Evolutionary conservation across 345 rosid species (phyloP), one percentile per base, ranked within the genome.

Genomic region (Conringia planisiliqua): DNA sequence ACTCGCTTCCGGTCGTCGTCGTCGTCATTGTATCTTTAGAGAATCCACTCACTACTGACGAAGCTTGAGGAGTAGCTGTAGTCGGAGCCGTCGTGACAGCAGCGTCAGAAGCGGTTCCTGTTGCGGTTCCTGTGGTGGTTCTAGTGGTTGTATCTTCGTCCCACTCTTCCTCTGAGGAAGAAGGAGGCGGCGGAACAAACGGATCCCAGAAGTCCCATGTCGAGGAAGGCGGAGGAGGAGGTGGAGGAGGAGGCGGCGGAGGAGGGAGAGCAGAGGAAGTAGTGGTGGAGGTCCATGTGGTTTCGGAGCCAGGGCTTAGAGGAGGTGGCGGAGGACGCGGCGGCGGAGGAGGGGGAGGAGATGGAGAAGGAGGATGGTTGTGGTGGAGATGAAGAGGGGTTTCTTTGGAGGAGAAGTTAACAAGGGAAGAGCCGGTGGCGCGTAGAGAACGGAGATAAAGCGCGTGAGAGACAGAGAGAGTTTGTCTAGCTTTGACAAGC

Each of bases 181-280:
- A 77, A 65, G 84, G 67, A 44, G 91, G 81, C 0, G 58, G 87
- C 14, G 88, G 94, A 17, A 75, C 77, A 67, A 91, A 94, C 3
- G 98, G 97, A 76, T 91, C 93, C 98, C 96, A 93, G 71, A 89
- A 89, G 72, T 94, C 98, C 98, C 98, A 94, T 59, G 87, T 82
- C 4, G 93, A 87, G 0, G 91, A 80, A 20, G 79, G 71, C 2
- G 96, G 96, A 0, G 98, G 97, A 0, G 97, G 97, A 1, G 98
- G 79, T 0, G 88, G 17, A 52, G 86, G 4, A 16, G 88, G 4
- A 9, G 88, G 11, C 17, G 88, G 16, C 20, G 76, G 76, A 64
- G 71, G 91, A 7, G 80, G 92, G 2, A 70, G 78, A 47, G 81
- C 82, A 0, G 88, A 66, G 77, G 95, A 70, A 68, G 84, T 74